Conservation (phyloP, 2,329 filamentous ascomycete genomes). For the Phialemoniopsis sp. region DNA sequence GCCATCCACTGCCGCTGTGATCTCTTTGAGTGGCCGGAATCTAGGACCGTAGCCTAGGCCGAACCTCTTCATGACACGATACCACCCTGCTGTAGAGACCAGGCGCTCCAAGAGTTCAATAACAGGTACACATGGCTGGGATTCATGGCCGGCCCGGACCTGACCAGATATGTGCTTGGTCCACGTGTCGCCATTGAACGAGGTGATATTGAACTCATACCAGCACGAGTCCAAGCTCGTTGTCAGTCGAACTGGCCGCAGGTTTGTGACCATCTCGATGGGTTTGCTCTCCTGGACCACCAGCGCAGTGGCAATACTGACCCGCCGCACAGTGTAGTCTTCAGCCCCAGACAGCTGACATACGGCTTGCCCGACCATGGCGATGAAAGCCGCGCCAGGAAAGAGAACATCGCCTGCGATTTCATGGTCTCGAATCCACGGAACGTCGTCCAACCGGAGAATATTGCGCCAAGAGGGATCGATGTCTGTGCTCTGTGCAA, state of each 20-base stretch:
- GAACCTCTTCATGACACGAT: background rate
- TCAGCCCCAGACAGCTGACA: constrained; percentile 2
- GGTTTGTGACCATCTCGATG: constrained; percentile 7
- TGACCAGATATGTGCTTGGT: background rate
- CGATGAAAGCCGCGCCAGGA: constrained; percentile 28
- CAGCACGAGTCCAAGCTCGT: background rate
- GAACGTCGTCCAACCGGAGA: constrained; percentile 10
- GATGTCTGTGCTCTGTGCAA: constrained; percentile 5
- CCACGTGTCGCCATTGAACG: background rate
- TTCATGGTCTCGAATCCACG: constrained; percentile 38
- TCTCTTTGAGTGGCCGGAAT: constrained; percentile 6
- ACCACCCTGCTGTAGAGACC: background rate
- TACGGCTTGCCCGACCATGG: constrained; percentile 14
- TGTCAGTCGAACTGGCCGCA: background rate
- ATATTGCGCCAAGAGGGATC: constrained; percentile 10
- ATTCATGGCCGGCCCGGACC: background rate
- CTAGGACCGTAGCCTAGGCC: constrained; percentile 9
- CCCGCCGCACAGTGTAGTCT: constrained; percentile 1
- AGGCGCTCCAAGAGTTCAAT: background rate
- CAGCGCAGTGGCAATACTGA: constrained; percentile 5
- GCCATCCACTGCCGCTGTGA: constrained; percentile 1
- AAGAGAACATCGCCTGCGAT: constrained; percentile 38
- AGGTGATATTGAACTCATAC: constrained; percentile 5
- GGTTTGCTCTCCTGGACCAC: constrained; percentile 6
- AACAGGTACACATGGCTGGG: background rate